Evolutionary conservation across 2,329 filamentous ascomycete genomes (phyloP), one percentile per base, ranked within the genome.

Genomic region (Talaromyces sp.): DNA sequence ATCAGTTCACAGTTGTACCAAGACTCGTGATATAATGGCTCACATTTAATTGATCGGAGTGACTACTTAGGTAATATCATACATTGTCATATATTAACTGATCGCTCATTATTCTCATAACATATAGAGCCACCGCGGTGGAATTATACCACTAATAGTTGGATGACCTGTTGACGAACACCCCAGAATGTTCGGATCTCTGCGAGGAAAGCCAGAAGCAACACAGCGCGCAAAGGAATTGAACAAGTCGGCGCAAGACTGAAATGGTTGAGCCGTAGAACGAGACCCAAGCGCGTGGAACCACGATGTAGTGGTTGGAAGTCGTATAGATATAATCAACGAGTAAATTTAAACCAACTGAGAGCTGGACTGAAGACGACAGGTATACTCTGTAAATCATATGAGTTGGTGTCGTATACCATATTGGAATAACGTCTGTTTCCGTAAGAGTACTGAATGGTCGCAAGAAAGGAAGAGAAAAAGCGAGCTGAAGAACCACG

Each of bases 51-150:
- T 41, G 56, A 41, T 31, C 56, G 24, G 8, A 22, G 19, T 56
- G 22, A 43, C 39, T 54, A 57, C 33, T 19, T 65, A 37, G 41
- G n/a, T 54, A 62, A 41, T 39, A 39, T 39, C 22, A 65, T 65
- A 58, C 63, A 65, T 62, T 62, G 19, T 60, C 52, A 19, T 31
- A 64, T 60, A 64, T 59, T 58, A 31, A 13, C 31, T 50, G 47
- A 62, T 52, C 16, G 39, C 48, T 43, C 60, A 61, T 54, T 52
- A 62, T 52, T 41, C 22, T 14, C 50, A 54, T 62, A 54, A 39
- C 60, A 54, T 50, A 60, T 62, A 62, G 39, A 31, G 37, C 27
- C 33, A 54, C 31, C 47, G 33, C 27, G 39, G 47, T 54, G 52
- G 47, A 43, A 27, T n/a, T 14, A 54, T 54, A 43, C 33, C 33